Percentiles rank a stretch among this genome's conserved stretches.
phyloP scores from a whole-genome alignment of 2,329 filamentous ascomycete species.

The Xylaria sp. region DNA sequence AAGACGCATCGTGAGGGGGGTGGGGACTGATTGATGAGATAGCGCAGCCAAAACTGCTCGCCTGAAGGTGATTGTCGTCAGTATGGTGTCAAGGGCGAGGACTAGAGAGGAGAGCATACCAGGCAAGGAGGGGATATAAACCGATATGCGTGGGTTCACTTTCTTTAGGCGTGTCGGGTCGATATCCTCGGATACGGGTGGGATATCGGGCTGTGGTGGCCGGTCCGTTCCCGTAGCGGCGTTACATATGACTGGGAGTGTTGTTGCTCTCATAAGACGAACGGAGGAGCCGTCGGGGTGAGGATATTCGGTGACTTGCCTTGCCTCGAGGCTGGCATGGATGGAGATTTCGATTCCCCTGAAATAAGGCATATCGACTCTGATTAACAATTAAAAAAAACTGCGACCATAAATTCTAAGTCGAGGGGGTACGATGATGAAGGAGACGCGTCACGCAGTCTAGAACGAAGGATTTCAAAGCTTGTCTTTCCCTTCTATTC shows the following conservation, averaged over 20 bases:
- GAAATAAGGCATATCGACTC: conserved; percentile 58
- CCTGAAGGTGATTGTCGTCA: conserved; percentile 49
- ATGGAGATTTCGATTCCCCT: conserved; percentile 60
- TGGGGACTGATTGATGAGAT: conserved; percentile 53
- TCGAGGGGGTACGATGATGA: neutral
- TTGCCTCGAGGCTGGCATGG: conserved; percentile 49
- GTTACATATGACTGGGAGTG: conserved; percentile 19
- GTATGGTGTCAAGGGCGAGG: neutral
- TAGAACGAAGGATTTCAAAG: neutral
- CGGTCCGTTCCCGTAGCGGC: conserved; percentile 16
- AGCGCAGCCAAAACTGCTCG: conserved; percentile 63
- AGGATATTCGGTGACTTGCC: conserved; percentile 62
- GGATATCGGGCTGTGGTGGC: conserved; percentile 28
- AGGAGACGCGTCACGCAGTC: neutral
- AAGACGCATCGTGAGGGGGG: conserved; percentile 56
- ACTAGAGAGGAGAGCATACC: conserved; percentile 50
- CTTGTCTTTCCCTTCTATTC: neutral
- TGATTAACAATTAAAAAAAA: neutral
- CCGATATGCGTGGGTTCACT: conserved; percentile 57
- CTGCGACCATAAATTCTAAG: neutral
- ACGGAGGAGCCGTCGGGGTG: conserved; percentile 63
- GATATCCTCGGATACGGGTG: conserved; percentile 43
- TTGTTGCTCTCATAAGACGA: conserved; percentile 44
- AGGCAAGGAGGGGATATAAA: conserved; percentile 66
- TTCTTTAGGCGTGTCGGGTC: conserved; percentile 48